Percentiles rank a stretch among this genome's conserved stretches.
phyloP scores from a whole-genome alignment of 2,329 filamentous ascomycete genomes.

The Onygenales sp. region DNA sequence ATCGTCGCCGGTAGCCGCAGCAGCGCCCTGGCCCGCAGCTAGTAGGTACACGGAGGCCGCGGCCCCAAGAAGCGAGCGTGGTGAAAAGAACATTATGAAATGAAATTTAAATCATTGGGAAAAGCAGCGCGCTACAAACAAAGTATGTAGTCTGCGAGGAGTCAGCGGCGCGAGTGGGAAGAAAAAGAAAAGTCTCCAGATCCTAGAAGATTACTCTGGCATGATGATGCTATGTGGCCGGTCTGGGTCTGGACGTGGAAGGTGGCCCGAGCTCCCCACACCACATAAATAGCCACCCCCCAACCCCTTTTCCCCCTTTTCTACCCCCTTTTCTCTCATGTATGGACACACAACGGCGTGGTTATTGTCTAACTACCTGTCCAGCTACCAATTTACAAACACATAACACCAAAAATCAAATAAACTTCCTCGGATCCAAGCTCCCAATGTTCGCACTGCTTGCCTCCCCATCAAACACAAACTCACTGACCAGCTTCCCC shows the following conservation, averaged over 20 bases:
- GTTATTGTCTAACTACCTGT: neutral
- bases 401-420: constrained; percentile 14
- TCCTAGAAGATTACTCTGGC: neutral
- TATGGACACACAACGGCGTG: too few species aligned
- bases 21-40: neutral
- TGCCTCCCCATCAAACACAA: constrained; percentile 62
- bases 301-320: too few species aligned
- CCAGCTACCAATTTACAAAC: neutral
- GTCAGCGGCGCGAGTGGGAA: too few species aligned
- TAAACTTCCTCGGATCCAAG: constrained; percentile 57
- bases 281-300: too few species aligned
- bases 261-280: neutral
- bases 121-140: neutral
- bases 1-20: constrained; percentile 19
- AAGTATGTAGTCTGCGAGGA: too few species aligned
- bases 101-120: constrained; percentile 1
- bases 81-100: neutral
- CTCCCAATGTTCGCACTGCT: constrained; percentile 57
- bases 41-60: constrained; percentile 9
- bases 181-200: neutral
- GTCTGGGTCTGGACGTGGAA: neutral
- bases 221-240: neutral
- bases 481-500: constrained; percentile 69
- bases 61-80: constrained; percentile 11
- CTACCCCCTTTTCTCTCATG: too few species aligned